Evolutionary conservation across 768 basidiomycete genomes (phyloP).

Genomic region (Mycena maculata): DNA sequence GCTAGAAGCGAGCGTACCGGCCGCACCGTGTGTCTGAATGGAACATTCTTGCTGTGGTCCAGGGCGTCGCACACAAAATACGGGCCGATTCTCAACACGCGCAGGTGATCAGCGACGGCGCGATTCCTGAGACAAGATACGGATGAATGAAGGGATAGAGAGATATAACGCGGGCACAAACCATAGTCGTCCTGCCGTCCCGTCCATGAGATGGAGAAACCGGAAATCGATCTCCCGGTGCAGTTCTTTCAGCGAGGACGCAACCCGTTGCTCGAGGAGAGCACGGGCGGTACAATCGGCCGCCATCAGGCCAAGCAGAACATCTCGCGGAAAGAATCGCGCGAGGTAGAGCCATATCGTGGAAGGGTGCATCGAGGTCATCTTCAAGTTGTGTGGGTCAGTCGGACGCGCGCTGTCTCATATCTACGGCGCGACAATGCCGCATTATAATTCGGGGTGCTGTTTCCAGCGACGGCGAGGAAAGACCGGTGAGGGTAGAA

Average conservation of each 20-base stretch:
- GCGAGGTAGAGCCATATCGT: slow-evolving; percentile 27
- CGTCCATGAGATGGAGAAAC: slow-evolving; percentile 25
- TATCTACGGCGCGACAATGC: slow-evolving; percentile 2
- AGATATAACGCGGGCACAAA: neutral
- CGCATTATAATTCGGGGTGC: neutral
- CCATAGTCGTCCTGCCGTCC: slow-evolving; percentile 20
- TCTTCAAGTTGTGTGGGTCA: neutral
- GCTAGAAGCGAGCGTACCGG: neutral
- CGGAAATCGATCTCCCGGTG: slow-evolving; percentile 22
- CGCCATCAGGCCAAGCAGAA: slow-evolving; percentile 13
- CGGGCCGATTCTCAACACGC: slow-evolving; percentile 23
- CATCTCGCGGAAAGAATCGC: slow-evolving; percentile 17
- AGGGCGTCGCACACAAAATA: slow-evolving; percentile 29
- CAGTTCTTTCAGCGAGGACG: slow-evolving; percentile 1
- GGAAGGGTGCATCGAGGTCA: slow-evolving; percentile 25
- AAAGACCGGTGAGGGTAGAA: neutral
- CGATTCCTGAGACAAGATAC: slow-evolving; percentile 12
- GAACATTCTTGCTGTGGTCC: neutral
- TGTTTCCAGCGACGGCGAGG: neutral
- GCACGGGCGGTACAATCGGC: neutral
- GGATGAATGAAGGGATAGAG: neutral
- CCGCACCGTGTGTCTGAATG: neutral
- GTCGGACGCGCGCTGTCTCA: neutral
- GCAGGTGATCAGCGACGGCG: slow-evolving; percentile 16
- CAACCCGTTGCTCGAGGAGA: slow-evolving; percentile 5